Evolutionary conservation across 2,329 filamentous ascomycete species (phyloP).

Genomic region (Fusarium albosuccineum): DNA sequence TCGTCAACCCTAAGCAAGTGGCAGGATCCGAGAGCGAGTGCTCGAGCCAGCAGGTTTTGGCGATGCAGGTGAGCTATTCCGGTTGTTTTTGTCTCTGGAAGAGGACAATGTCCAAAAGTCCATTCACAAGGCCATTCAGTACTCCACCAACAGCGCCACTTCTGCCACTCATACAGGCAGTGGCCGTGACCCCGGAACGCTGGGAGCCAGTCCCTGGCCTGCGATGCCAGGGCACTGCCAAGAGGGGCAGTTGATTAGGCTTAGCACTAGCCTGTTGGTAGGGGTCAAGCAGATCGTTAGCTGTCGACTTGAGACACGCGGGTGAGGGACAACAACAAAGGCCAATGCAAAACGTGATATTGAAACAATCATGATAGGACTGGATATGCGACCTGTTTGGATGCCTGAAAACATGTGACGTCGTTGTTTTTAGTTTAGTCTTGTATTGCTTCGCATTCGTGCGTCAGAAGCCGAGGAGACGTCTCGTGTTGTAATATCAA

Average conservation of each 20-base stretch:
- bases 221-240: conserved; percentile 21
- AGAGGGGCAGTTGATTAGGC: conserved; percentile 28
- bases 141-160: conserved; percentile 28
- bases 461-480: not conserved
- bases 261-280: not conserved
- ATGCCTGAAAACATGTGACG: too few relatives aligned
- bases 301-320: not conserved
- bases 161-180: conserved; percentile 33
- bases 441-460: not conserved
- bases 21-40: too few relatives aligned
- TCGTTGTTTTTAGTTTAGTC: too few relatives aligned
- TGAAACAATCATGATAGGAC: not conserved
- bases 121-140: conserved; percentile 10
- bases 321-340: conserved; percentile 3
- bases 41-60: too few relatives aligned
- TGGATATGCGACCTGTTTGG: not conserved
- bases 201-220: conserved; percentile 21
- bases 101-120: not conserved
- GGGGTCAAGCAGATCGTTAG: conserved; percentile 10
- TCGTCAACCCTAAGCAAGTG: too few relatives aligned
- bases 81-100: too few relatives aligned
- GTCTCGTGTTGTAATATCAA: conserved; percentile 11
- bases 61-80: too few relatives aligned
- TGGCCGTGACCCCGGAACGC: conserved; percentile 16
- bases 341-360: not conserved